Percentiles rank a stretch among this genome's conserved stretches.
Evolutionary conservation across 1,284 basidiomycete species (phyloP).

Genomic region (Caloboletus inedulis): DNA sequence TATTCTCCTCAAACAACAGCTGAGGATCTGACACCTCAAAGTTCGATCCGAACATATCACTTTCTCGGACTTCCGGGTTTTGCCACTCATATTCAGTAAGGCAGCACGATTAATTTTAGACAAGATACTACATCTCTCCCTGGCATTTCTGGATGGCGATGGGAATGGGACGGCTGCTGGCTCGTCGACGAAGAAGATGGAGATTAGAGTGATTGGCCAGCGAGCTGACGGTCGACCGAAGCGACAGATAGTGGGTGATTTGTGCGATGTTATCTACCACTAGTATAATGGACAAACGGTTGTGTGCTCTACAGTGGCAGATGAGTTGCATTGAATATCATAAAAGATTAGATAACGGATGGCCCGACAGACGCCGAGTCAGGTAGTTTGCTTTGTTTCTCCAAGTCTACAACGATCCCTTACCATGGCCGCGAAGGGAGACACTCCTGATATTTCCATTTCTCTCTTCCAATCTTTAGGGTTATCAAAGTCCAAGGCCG

Average conservation of each 20-base stretch:
- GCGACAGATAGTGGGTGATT: conserved; percentile 45
- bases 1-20: neutral
- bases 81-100: conserved; percentile 41
- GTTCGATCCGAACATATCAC: conserved; percentile 50
- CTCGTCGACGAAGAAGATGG: conserved; percentile 41
- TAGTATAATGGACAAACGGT: conserved; percentile 2
- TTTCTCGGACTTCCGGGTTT: conserved; percentile 58
- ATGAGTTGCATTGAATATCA: too few relatives aligned
- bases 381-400: neutral
- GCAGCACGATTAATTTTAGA: conserved; percentile 39
- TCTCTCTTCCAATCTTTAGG: conserved; percentile 79
- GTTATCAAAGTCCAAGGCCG: conserved; percentile 74
- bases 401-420: neutral
- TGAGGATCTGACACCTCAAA: conserved; percentile 19
- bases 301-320: neutral
- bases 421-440: conserved; percentile 15
- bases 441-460: conserved; percentile 32
- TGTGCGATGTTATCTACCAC: conserved; percentile 50
- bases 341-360: conserved; percentile 19
- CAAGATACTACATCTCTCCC: conserved; percentile 41
- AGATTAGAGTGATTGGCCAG: conserved; percentile 41
- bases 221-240: conserved; percentile 45
- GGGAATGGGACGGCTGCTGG: conserved; percentile 34
- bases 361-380: neutral
- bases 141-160: conserved; percentile 48